Evolutionary conservation across 108 stramenopile species (phyloP), one percentile per base, ranked within the genome.

Genomic region (Cyclotella atomus): DNA sequence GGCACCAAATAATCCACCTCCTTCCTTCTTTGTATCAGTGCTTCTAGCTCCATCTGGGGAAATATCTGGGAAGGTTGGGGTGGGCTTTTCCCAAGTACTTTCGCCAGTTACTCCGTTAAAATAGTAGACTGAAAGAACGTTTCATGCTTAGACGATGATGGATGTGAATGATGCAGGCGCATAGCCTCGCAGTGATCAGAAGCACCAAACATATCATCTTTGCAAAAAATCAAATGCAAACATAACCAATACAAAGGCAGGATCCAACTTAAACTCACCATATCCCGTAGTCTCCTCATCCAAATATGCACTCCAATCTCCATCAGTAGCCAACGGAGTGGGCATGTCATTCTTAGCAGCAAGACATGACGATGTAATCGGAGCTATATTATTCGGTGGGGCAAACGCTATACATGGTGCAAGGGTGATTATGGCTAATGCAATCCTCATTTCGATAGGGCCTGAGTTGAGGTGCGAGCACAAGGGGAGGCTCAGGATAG

Each of bases 31-130:
- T 23, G 33, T 65, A 17, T 54, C 24, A 1, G 15, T 61, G 19
- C 41, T 61, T 1, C 1, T 61, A 7, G 34, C 16, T 3, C 46
- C 38, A 9, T 55, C 27, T 2, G 75, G 34, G 12, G 53, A 66
- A 36, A 89, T 81, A 24, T 46, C 52, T 6, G 91, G 91, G 81
- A 92, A 92, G 30, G 88, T 87, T 6, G 46, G 33, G 0, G 89
- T 92, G 35, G 93, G 93, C 27, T 87, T 88, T 43, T 87, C 87
- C 93, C 93, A 94, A 15, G 65, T 54, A 50, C 73, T 76, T 74
- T 91, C 90, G 29, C 93, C 93, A n/a, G 93, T 91, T 8, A 75
- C 73, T 14, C 56, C 53, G 62, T 94, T 89, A 61, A 91, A 94
- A 67, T 89, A 94, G 57, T 94, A 94, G 2, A 90, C 68, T 12